These are phyloP conservation scores for Bjerkandera adusta DNA, from an alignment of 1,284 basidiomycete genomes.

Conservation along the genomic window DNA sequence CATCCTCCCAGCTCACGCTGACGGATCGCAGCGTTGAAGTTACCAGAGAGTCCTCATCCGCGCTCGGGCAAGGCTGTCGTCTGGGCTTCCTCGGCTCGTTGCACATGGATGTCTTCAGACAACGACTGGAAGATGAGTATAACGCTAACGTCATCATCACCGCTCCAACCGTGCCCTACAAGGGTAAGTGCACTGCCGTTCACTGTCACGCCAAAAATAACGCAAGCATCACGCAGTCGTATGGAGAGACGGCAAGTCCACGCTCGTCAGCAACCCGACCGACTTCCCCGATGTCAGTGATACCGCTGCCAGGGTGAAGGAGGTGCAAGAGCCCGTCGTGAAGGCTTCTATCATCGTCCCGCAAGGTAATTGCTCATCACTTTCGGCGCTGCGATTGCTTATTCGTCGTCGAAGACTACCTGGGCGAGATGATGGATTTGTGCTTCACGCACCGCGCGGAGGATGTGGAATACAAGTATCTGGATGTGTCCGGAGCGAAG, in stretches of 20 bases:
- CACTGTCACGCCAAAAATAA: conserved; percentile 6
- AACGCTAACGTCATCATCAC: conserved; percentile 89
- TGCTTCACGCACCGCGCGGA: conserved; percentile 81
- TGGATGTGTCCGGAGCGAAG: conserved; percentile 56
- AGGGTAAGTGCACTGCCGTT: conserved; percentile 60
- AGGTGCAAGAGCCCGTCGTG: conserved; percentile 87
- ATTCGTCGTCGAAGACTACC: conserved; percentile 53
- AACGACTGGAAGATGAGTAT: conserved; percentile 96
- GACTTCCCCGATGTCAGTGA: conserved; percentile 86
- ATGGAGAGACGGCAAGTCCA: conserved; percentile 66
- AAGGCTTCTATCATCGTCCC: conserved; percentile 93
- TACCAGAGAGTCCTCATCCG: conserved; percentile 91
- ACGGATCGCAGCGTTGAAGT: conserved; percentile 91
- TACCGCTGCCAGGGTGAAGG: conserved; percentile 54
- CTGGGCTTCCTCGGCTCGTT: conserved; percentile 95
- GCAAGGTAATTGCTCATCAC: conserved; percentile 53
- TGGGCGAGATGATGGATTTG: conserved; percentile 91
- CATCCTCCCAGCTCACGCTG: conserved; percentile 62
- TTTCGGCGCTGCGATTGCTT: not conserved
- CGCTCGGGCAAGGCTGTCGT: conserved; percentile 93
- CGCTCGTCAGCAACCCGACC: conserved; percentile 82
- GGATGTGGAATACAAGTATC: conserved; percentile 74
- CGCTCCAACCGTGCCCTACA: conserved; percentile 91
- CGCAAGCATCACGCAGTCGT: conserved; percentile 50
- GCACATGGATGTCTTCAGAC: conserved; percentile 97